Evolutionary conservation across 257 asterid species (phyloP), one percentile per base, ranked within the genome.

Genomic region (Salvia hispanica): DNA sequence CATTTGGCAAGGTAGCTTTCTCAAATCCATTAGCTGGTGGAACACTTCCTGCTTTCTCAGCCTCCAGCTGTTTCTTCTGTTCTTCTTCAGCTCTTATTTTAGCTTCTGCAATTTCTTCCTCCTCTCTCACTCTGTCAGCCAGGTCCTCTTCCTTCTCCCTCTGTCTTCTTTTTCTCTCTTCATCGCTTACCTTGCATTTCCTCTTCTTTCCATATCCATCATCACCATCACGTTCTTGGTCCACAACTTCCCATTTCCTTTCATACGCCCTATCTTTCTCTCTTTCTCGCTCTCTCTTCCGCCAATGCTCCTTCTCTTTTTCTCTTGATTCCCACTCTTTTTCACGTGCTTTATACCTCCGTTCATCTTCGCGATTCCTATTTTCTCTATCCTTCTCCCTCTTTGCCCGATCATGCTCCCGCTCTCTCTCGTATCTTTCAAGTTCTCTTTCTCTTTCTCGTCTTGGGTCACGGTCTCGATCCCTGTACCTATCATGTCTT

Each of bases 241-340:
- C 88, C 71, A 72, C 9, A 66, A 94, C 76, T 72, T 87, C 95
- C 96, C 88, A 85, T 82, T 81, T 89, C 62, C 97, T 85, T 62
- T 84, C 96, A 58, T 85, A 95, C 64, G 88, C 90, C 87, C 83
- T 87, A 54, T 91, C 91, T 79, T 83, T 87, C 88, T 91, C 99
- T 74, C 90, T 87, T 69, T 94, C 99, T 51, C 90, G 80, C 79
- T 94, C 99, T 61, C 88, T 81, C 82, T 91, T 89, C 74, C 96
- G 85, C 95, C 86, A 78, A 62, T 86, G 96, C 63, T 94, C 96
- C 75, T 81, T 85, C 75, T 94, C 98, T 75, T 89, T 94, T 66
- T 94, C 99, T 83, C 92, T 87, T 65, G 86, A n/a, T 82, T 94
- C 99, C 99, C 99, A 91, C 69, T 94, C 98, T 72, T 94, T 91